Evolutionary conservation across 202 grass and related monocot species (phyloP), one percentile per base, ranked within the genome.

Genomic region (Bolboschoenoplectus hybrid): DNA sequence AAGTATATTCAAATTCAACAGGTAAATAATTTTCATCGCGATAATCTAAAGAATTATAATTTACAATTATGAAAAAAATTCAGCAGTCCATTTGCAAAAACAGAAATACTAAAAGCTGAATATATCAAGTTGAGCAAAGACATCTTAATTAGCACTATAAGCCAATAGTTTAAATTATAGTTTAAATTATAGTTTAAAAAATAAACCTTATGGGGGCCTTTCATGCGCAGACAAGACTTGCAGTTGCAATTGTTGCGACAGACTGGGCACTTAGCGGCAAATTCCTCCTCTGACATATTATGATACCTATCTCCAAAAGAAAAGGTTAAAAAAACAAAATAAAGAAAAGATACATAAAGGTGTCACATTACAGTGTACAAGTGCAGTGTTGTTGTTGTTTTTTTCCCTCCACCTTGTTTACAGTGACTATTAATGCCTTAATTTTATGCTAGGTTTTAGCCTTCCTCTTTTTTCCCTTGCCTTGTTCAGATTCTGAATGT

Each of bases 231-330:
- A 80, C 94, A 97, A 55, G 86, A 52, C 88, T 93, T 93, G 81
- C 94, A 97, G 87, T 97, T 97, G 87, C 94, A 97, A 61, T 91
- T 97, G 0, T 92, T 89, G 34, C 83, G 26, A 81, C 91, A 97
- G 78, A 88, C 74, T 55, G 94, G 92, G 69, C 92, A 97, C 80
- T 87, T 83, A 1, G 19, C 58, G 71, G 94, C 90, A 91, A 94
- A 85, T 50, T 92, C 90, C 26, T 86, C 81, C 81, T 94, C 87
- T 56, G 70, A 2, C 62, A 92, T 65, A 85, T 82, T 53, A 75
- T 85, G 88, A 87, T 97, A 95, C 95, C 95, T 97, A 52, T 62
- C 68, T 55, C 71, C 5, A 64, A 86, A 51, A 60, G 87, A 78
- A 20, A 56, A 85, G 44, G 46, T 61, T 7, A 6, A 20, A 73